Evolutionary conservation across 768 basidiomycete species (phyloP).

Genomic region (Suillus plorans): DNA sequence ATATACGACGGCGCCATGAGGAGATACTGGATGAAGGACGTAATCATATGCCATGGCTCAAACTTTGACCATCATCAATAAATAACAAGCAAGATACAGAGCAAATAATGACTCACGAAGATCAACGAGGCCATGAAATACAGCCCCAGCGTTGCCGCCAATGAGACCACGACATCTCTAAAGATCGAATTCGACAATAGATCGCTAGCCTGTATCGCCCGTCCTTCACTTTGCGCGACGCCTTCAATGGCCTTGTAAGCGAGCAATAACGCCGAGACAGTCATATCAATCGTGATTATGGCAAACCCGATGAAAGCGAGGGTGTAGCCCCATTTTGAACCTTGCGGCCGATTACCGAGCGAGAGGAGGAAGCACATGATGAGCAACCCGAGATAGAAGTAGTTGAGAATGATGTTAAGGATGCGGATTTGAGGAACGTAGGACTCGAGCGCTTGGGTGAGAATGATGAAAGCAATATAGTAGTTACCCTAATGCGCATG

Average conservation of each 20-base stretch:
- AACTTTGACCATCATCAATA: conserved; percentile 48
- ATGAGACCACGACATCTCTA: conserved; percentile 81
- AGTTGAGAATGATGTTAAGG: conserved; percentile 77
- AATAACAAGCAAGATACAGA: background rate
- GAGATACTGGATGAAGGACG: conserved; percentile 90
- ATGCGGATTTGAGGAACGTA: conserved; percentile 61
- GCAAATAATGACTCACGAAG: conserved; percentile 59
- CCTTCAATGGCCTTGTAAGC: conserved; percentile 78
- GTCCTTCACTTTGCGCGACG: conserved; percentile 46
- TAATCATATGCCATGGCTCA: conserved; percentile 99
- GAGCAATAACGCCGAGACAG: conserved; percentile 78
- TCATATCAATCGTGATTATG: conserved; percentile 95
- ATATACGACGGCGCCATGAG: conserved; percentile 95
- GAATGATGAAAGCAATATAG: conserved; percentile 84
- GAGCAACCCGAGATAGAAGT: conserved; percentile 85
- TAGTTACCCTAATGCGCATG: conserved; percentile 67
- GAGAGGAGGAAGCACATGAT: conserved; percentile 86
- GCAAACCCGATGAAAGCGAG: conserved; percentile 85
- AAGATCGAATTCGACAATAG: conserved; percentile 81
- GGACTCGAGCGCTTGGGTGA: conserved; percentile 70
- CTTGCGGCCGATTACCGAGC: conserved; percentile 90
- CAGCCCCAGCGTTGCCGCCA: conserved; percentile 85
- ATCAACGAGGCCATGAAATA: conserved; percentile 82
- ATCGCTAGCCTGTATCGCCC: conserved; percentile 50
- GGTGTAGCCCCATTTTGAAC: conserved; percentile 86